phyloP scores from a whole-genome alignment of 805 yeast species.

The Kuraishia borneana region DNA sequence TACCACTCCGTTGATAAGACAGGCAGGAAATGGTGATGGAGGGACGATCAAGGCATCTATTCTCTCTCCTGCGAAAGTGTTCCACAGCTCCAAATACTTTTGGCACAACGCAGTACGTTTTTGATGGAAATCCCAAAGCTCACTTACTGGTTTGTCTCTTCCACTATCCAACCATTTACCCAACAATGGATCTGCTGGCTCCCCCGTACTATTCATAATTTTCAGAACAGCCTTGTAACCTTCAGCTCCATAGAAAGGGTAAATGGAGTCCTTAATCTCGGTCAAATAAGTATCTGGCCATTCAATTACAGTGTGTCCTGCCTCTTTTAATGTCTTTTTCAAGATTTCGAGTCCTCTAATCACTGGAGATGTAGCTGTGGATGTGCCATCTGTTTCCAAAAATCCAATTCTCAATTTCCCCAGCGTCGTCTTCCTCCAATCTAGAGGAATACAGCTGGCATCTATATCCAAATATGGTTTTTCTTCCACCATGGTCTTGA shows the following conservation, averaged over 20 bases:
- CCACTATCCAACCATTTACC: constrained; percentile 20
- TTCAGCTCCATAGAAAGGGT: constrained; percentile 26
- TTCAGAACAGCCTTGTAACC: constrained; percentile 28
- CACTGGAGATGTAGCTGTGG: constrained; percentile 35
- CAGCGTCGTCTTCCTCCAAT: constrained; percentile 16
- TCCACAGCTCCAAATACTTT: constrained; percentile 21
- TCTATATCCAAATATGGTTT: constrained; percentile 36
- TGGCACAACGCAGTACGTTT: constrained; percentile 24
- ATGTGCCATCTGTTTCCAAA: constrained; percentile 25
- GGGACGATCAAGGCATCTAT: constrained; percentile 40
- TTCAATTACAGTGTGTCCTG: constrained; percentile 38
- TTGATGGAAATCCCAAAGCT: constrained; percentile 28
- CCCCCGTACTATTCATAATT: constrained; percentile 20
- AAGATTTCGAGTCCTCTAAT: constrained; percentile 26
- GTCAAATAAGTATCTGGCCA: constrained; percentile 31
- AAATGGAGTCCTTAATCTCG: constrained; percentile 18
- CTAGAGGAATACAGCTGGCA: constrained; percentile 29
- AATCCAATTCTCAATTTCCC: constrained; percentile 28
- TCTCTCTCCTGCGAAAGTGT: constrained; percentile 23
- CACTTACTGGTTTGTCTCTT: constrained; percentile 18
- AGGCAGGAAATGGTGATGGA: constrained; percentile 32
- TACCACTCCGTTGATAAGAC: constrained; percentile 16
- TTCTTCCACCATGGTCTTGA: constrained; percentile 8
- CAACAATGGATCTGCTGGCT: constrained; percentile 19
- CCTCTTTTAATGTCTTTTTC: constrained; percentile 17